Percentiles rank a stretch among this genome's conserved stretches.
phyloP scores from a whole-genome alignment of 1,139 yeast genomes.

The Lodderomyces pseudojiufengensis region DNA sequence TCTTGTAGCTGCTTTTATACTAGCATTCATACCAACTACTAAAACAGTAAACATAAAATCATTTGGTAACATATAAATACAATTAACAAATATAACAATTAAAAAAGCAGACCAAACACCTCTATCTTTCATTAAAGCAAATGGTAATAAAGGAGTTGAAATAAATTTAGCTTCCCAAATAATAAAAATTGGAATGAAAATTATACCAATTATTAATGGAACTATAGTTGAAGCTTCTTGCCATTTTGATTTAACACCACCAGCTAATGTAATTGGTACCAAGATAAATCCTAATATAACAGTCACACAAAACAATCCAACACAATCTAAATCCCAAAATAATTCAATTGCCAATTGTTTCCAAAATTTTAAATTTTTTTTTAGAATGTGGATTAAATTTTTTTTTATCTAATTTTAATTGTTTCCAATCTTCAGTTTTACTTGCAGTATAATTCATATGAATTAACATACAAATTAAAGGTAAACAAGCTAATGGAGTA shows the following conservation, averaged over 20 bases:
- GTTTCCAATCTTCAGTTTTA: conserved; percentile 42
- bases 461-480: conserved; percentile 48
- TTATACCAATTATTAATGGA: conserved; percentile 62
- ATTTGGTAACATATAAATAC: conserved; percentile 65
- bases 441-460: conserved; percentile 58
- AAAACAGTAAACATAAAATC: conserved; percentile 65
- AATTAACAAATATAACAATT: conserved; percentile 52
- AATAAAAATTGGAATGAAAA: conserved; percentile 50
- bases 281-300: conserved; percentile 56
- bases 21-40: conserved; percentile 57
- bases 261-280: conserved; percentile 52
- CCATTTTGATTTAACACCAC: conserved; percentile 54
- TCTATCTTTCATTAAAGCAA: conserved; percentile 54
- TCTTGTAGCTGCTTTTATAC: conserved; percentile 60
- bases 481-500: conserved; percentile 60
- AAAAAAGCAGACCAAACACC: conserved; percentile 53
- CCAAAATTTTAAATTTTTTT: conserved; percentile 13
- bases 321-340: conserved; percentile 51
- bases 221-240: conserved; percentile 49
- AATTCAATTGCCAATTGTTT: conserved; percentile 20
- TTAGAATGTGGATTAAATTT: conserved; percentile 11
- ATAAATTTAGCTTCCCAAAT: conserved; percentile 54
- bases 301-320: conserved; percentile 50
- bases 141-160: conserved; percentile 57
- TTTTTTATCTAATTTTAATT: conserved; percentile 24